Conservation (phyloP, 1,284 basidiomycete genomes). For the Somion occarium region DNA sequence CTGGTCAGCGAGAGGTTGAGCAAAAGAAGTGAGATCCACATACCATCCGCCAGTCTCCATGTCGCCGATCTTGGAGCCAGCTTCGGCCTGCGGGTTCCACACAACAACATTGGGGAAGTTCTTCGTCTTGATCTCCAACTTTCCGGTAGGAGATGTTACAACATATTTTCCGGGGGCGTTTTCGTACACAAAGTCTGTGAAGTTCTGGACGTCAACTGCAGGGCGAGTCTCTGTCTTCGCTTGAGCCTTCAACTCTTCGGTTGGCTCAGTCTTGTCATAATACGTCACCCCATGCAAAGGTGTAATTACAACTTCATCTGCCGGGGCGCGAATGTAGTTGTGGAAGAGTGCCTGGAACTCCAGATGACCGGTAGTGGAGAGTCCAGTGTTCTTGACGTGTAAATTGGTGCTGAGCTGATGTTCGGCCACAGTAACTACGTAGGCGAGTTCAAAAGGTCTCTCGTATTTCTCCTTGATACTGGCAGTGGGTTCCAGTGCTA, state of each 20-base stretch:
- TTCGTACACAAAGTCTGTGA: conserved; percentile 75
- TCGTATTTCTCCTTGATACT: conserved; percentile 55
- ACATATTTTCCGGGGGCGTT: conserved; percentile 52
- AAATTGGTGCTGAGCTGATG: conserved; percentile 76
- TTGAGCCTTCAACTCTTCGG: conserved; percentile 42
- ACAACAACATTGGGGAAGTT: conserved; percentile 77
- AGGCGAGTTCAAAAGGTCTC: conserved; percentile 64
- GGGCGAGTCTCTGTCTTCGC: conserved; percentile 59
- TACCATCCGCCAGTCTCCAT: conserved; percentile 88
- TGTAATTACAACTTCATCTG: conserved; percentile 49
- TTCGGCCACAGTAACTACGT: conserved; percentile 74
- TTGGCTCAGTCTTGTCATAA: conserved; percentile 72
- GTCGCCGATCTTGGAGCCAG: conserved; percentile 71
- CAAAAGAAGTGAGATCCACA: conserved; percentile 20
- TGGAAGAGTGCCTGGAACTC: conserved; percentile 88
- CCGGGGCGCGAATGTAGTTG: conserved; percentile 75
- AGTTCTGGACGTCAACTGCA: conserved; percentile 56
- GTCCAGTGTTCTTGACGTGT: conserved; percentile 69
- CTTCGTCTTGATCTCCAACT: conserved; percentile 50
- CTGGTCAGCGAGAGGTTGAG: background rate
- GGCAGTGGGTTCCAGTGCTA: conserved; percentile 60
- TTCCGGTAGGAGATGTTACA: conserved; percentile 55
- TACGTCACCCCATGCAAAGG: conserved; percentile 61
- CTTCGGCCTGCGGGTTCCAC: conserved; percentile 79
- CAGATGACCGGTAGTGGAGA: conserved; percentile 41